Evolutionary conservation across 208 protist species (phyloP).

Genomic region (Leishmania martiniquensis): DNA sequence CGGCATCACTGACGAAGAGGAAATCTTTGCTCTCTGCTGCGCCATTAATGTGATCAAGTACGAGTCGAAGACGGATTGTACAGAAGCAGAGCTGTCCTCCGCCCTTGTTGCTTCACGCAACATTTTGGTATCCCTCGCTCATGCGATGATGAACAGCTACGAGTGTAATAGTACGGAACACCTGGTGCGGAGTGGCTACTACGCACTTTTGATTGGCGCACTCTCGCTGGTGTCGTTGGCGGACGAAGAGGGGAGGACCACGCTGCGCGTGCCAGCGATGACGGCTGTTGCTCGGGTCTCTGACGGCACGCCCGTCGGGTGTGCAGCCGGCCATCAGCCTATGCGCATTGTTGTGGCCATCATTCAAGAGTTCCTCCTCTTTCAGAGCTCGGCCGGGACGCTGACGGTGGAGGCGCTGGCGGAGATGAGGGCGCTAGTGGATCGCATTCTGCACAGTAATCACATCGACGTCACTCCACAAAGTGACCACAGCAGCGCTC

Average conservation of each 20-base stretch:
- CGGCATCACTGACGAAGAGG: conserved; percentile 23
- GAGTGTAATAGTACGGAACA: conserved; percentile 42
- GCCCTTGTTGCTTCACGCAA: conserved; percentile 5
- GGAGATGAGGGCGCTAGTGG: conserved; percentile 56
- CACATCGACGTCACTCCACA: conserved; percentile 47
- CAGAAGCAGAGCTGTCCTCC: conserved; percentile 7
- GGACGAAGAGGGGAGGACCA: conserved; percentile 6
- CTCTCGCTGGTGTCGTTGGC: conserved; percentile 46
- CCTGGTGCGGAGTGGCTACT: conserved; percentile 83
- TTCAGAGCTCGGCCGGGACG: conserved; percentile 74
- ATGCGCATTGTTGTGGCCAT: conserved; percentile 82
- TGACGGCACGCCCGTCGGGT: conserved; percentile 27
- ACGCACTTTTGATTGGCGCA: conserved; percentile 70
- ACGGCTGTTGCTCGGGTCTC: conserved; percentile 59
- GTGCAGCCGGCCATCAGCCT: conserved; percentile 33
- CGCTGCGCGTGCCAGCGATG: conserved; percentile 63
- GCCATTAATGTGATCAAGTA: conserved; percentile 76
- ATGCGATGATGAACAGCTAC: conserved; percentile 43
- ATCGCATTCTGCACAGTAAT: conserved; percentile 49
- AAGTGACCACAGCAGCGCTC: background rate
- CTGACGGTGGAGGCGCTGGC: conserved; percentile 60
- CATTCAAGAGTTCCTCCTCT: conserved; percentile 89
- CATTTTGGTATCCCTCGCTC: conserved; percentile 12
- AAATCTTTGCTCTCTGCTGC: conserved; percentile 70
- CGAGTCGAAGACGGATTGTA: conserved; percentile 31